phyloP scores from a whole-genome alignment of 352 stramenopile genomes.

The Phytophthora hibernalis region DNA sequence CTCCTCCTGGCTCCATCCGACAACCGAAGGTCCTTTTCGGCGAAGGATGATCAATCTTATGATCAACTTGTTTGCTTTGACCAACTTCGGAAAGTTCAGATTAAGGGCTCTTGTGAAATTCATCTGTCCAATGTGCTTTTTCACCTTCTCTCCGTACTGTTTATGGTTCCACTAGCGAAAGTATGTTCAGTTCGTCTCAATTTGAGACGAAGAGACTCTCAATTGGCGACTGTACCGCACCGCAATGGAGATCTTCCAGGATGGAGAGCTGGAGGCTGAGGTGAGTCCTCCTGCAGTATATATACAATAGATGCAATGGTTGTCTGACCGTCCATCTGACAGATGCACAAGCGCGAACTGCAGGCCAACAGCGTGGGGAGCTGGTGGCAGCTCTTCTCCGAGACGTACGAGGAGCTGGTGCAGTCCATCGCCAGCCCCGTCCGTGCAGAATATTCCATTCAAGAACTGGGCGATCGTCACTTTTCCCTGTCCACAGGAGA shows the following conservation, averaged over 20 bases:
- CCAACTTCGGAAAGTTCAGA: too few relatives aligned
- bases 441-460: constrained; percentile 64
- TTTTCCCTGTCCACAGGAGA: constrained; percentile 19
- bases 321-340: constrained; percentile 19
- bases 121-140: too few relatives aligned
- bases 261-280: constrained; percentile 81
- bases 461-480: constrained; percentile 53
- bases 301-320: neutral
- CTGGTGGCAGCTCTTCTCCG: constrained; percentile 78
- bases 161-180: too few relatives aligned
- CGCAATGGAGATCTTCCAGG: constrained; percentile 82
- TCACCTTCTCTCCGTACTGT: too few relatives aligned
- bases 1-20: too few relatives aligned
- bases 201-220: neutral
- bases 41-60: too few relatives aligned
- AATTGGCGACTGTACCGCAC: neutral
- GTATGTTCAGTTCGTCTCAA: too few relatives aligned
- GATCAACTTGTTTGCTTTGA: too few relatives aligned
- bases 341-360: constrained; percentile 71
- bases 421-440: constrained; percentile 71
- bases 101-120: too few relatives aligned
- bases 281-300: constrained; percentile 32
- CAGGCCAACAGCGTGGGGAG: constrained; percentile 57
- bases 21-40: too few relatives aligned
- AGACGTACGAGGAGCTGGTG: constrained; percentile 80